Conservation (phyloP, 1,139 yeast genomes). For the Magnusiomyces magnusii region DNA sequence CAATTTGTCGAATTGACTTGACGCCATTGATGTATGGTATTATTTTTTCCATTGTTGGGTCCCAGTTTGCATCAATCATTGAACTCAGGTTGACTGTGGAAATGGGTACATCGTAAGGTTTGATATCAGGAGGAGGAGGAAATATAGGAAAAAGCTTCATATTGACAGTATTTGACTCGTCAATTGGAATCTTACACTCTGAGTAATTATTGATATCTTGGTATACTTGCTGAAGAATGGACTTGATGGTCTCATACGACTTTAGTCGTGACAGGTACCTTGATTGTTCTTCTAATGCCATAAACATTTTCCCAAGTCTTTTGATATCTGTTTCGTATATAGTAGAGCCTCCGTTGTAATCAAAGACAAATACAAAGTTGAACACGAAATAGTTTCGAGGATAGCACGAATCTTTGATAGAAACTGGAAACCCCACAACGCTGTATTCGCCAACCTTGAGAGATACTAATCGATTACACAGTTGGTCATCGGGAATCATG, state of each 20-base stretch:
- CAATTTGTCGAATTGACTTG: conserved; percentile 69
- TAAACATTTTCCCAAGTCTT: conserved; percentile 81
- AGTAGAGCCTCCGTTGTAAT: conserved; percentile 69
- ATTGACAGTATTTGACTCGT: conserved; percentile 82
- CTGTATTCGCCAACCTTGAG: conserved; percentile 63
- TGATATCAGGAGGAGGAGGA: conserved; percentile 73
- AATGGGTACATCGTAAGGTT: conserved; percentile 77
- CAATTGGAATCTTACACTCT: conserved; percentile 92
- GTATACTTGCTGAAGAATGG: conserved; percentile 76
- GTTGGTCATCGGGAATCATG: conserved; percentile 85
- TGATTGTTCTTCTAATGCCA: conserved; percentile 84
- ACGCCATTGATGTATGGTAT: conserved; percentile 83
- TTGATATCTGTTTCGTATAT: conserved; percentile 83
- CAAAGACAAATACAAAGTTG: conserved; percentile 88
- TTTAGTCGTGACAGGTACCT: conserved; percentile 52
- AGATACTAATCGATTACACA: conserved; percentile 75
- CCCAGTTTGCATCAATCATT: conserved; percentile 89
- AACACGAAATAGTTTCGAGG: conserved; percentile 88
- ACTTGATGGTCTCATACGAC: conserved; percentile 52
- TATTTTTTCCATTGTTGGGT: conserved; percentile 88
- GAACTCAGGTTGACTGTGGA: conserved; percentile 65
- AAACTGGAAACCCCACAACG: conserved; percentile 87
- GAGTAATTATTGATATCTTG: conserved; percentile 93
- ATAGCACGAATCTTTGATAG: conserved; percentile 64
- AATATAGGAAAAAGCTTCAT: conserved; percentile 82